Evolutionary conservation across 768 basidiomycete genomes (phyloP).

Genomic region (Xerocomus spinulosus): DNA sequence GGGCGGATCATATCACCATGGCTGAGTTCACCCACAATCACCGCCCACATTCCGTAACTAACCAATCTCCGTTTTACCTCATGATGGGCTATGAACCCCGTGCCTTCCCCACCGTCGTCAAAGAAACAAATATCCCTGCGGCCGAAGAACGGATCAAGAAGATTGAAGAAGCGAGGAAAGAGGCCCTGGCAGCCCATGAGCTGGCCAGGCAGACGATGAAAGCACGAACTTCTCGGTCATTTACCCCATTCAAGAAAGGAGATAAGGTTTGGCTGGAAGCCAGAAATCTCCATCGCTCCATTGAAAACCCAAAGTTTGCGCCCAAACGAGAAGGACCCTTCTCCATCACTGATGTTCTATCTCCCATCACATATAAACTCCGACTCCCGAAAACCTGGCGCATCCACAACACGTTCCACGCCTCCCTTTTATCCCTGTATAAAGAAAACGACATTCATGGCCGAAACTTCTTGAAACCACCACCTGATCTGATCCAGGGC

Average conservation of each 20-base stretch:
- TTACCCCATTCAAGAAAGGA: neutral
- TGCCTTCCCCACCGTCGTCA: neutral
- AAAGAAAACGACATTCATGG: neutral
- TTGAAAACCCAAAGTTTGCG: neutral
- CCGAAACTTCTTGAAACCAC: neutral
- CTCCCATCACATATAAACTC: neutral
- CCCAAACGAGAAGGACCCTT: neutral
- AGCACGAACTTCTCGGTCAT: accelerated
- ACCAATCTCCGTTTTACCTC: no score
- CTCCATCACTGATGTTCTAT: neutral
- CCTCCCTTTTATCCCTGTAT: neutral
- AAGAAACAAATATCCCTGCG: neutral
- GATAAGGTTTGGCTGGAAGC: constrained; percentile 3
- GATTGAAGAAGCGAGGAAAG: neutral
- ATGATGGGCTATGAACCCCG: neutral
- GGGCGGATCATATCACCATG: neutral
- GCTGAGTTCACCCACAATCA: constrained; percentile 2
- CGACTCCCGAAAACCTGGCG: neutral
- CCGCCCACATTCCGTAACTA: neutral
- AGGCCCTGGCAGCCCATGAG: neutral
- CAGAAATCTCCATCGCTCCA: neutral
- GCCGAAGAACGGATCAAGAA: neutral
- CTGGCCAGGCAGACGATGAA: neutral
- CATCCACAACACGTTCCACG: neutral
- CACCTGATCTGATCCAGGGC: neutral